A percentile compares a stretch with the other conserved stretches of the same genome.
Conservation (phyloP, 1,139 yeast species). For the Groenewaldozyma auringiensis region DNA sequence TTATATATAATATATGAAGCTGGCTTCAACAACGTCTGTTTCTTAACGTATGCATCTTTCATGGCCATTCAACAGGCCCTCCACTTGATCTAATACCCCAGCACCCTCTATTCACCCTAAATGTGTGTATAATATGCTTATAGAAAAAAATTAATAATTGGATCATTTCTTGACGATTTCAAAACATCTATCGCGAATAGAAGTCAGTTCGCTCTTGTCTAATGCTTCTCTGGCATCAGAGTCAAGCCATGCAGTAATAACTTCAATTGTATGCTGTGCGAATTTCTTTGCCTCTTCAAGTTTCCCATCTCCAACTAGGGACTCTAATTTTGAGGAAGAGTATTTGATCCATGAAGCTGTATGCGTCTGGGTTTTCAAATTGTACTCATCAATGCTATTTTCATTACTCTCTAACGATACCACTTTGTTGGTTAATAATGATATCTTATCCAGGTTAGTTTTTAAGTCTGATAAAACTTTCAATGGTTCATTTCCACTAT, state of each 20-base stretch:
- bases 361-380: background rate
- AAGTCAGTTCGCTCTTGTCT: background rate
- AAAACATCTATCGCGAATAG: constrained; percentile 1
- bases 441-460: constrained; percentile 11
- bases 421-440: constrained; percentile 8
- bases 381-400: background rate
- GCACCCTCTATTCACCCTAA: too few relatives aligned
- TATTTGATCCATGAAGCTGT: constrained; percentile 14
- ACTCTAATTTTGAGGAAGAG: constrained; percentile 10
- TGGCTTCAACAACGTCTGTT: background rate
- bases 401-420: background rate
- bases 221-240: background rate
- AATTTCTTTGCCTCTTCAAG: constrained; percentile 14
- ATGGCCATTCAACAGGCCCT: background rate
- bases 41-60: background rate
- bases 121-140: too few relatives aligned
- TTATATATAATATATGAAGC: too few relatives aligned
- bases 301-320: constrained; percentile 9
- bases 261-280: constrained; percentile 16
- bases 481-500: constrained; percentile 12
- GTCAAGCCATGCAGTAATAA: constrained; percentile 10
- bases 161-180: background rate
- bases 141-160: too few relatives aligned
- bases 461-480: constrained; percentile 12
- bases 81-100: too few relatives aligned